phyloP scores from a whole-genome alignment of 139 green algal species.

The Astrephomene gubernaculifera region DNA sequence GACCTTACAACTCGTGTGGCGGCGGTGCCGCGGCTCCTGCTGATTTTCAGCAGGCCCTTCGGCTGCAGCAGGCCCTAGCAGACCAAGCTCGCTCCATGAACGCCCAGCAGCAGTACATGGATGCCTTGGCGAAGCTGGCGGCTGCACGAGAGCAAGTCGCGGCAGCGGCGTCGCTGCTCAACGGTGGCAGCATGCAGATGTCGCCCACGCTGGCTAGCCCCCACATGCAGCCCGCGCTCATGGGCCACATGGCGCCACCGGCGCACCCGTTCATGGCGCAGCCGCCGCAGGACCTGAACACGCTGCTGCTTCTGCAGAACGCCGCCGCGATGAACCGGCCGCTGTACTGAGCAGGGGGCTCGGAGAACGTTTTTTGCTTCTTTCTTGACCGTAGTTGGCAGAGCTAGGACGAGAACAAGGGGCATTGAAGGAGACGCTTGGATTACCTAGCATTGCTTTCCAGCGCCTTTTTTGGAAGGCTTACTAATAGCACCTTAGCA shows the following conservation, averaged over 20 bases:
- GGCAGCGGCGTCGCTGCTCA: slow-evolving; percentile 16
- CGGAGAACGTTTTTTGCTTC: too few relatives aligned
- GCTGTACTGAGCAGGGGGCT: slow-evolving; percentile 6
- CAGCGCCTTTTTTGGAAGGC: too few relatives aligned
- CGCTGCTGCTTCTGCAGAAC: slow-evolving; percentile 35
- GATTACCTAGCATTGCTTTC: too few relatives aligned
- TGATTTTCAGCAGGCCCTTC: slow-evolving; percentile 11
- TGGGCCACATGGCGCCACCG: slow-evolving; percentile 8
- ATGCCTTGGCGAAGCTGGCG: slow-evolving; percentile 4
- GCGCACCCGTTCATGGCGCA: background rate
- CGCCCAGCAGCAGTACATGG: slow-evolving; percentile 35
- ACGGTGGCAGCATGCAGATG: background rate
- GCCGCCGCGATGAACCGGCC: slow-evolving; percentile 2
- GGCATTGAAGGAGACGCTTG: too few relatives aligned
- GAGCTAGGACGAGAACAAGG: too few relatives aligned
- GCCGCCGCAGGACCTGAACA: slow-evolving; percentile 2
- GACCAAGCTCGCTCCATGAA: slow-evolving; percentile 14
- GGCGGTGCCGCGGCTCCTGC: background rate
- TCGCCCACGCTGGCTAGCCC: background rate
- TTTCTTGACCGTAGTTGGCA: too few relatives aligned
- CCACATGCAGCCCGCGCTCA: background rate
- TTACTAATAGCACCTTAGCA: slow-evolving; percentile 7
- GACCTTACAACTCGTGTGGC: slow-evolving; percentile 4
- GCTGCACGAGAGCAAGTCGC: slow-evolving; percentile 23
- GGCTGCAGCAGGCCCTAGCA: slow-evolving; percentile 16